These are phyloP conservation scores for Alnus glutinosa DNA, from an alignment of 306 rosid genomes.

Conservation along the genomic window DNA sequence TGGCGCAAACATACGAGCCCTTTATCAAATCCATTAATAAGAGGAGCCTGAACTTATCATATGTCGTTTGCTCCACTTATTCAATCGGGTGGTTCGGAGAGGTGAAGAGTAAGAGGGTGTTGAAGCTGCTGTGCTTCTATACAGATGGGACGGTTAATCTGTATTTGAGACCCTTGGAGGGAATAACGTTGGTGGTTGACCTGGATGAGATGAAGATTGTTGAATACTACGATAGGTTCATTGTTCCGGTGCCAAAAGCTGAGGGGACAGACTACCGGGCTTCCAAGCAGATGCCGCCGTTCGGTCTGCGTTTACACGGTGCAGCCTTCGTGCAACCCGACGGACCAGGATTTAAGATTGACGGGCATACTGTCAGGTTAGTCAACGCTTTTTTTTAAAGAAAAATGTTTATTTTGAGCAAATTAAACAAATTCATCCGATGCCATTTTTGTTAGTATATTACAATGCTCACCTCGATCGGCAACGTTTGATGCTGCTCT, in stretches of 20 bases:
- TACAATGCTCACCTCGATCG: no score
- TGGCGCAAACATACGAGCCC: slow-evolving; percentile 28
- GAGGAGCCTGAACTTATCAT: slow-evolving; percentile 32
- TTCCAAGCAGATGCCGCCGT: slow-evolving; percentile 32
- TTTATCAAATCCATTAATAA: slow-evolving; percentile 27
- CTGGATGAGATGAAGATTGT: slow-evolving; percentile 43
- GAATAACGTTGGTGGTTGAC: slow-evolving; percentile 36
- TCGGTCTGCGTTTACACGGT: slow-evolving; percentile 28
- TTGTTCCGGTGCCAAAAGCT: slow-evolving; percentile 32
- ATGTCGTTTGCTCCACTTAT: slow-evolving; percentile 30
- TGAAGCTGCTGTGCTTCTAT: slow-evolving; percentile 29
- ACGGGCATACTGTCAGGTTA: slow-evolving; percentile 38
- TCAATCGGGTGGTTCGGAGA: slow-evolving; percentile 46
- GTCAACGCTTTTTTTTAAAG: not conserved
- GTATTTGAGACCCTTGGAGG: slow-evolving; percentile 42
- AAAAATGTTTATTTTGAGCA: not conserved
- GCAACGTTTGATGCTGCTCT: no score
- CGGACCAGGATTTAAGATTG: slow-evolving; percentile 41
- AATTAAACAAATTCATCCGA: not conserved
- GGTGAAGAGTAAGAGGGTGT: slow-evolving; percentile 5
- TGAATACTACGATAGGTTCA: slow-evolving; percentile 28
- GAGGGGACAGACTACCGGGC: slow-evolving; percentile 36
- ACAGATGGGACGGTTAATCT: slow-evolving; percentile 33
- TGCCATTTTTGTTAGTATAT: not conserved
- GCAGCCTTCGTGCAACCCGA: slow-evolving; percentile 17